phyloP scores from a whole-genome alignment of 1,284 basidiomycete genomes.

The Trichosporon ovoides region DNA sequence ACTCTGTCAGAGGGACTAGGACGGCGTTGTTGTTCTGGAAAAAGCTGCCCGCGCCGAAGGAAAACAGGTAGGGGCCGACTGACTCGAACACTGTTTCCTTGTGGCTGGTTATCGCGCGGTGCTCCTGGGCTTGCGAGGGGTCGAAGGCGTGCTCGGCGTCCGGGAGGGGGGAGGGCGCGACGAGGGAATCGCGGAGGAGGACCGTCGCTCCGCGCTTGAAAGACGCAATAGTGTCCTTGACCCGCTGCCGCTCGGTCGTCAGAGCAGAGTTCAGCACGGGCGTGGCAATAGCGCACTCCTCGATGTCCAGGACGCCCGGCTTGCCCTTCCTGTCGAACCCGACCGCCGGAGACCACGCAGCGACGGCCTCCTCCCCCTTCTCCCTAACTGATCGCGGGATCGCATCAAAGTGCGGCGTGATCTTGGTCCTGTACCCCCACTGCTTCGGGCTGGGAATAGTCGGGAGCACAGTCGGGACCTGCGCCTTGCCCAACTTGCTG shows the following conservation, averaged over 20 bases:
- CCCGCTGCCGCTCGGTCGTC: conserved; percentile 59
- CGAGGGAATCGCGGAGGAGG: conserved; percentile 80
- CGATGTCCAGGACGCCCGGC: conserved; percentile 81
- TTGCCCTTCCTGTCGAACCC: conserved; percentile 83
- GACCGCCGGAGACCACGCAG: conserved; percentile 50
- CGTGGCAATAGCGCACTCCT: conserved; percentile 94
- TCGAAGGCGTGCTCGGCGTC: conserved; percentile 35
- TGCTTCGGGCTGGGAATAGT: conserved; percentile 83
- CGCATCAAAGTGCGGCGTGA: conserved; percentile 92
- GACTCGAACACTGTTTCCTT: conserved; percentile 74
- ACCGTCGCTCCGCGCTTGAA: conserved; percentile 90
- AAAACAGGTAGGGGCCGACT: conserved; percentile 74
- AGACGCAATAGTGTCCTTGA: conserved; percentile 68
- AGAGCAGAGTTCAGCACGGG: conserved; percentile 70
- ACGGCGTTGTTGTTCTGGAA: conserved; percentile 99
- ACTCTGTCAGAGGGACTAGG: conserved; percentile 71
- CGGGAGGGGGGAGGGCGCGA: conserved; percentile 28
- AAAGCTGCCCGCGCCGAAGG: conserved; percentile 83
- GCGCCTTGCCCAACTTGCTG: conserved; percentile 54
- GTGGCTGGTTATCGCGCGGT: conserved; percentile 78
- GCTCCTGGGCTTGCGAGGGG: conserved; percentile 35
- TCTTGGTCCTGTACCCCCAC: conserved; percentile 91
- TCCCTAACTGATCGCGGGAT: conserved; percentile 51
- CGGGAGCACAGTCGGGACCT: conserved; percentile 63
- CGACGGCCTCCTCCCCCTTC: conserved; percentile 11